A percentile compares a stretch with the other conserved stretches of the same genome.
These are phyloP conservation scores for Irpex sp. DNA, from an alignment of 1,284 basidiomycete genomes.

Conservation along the genomic window DNA sequence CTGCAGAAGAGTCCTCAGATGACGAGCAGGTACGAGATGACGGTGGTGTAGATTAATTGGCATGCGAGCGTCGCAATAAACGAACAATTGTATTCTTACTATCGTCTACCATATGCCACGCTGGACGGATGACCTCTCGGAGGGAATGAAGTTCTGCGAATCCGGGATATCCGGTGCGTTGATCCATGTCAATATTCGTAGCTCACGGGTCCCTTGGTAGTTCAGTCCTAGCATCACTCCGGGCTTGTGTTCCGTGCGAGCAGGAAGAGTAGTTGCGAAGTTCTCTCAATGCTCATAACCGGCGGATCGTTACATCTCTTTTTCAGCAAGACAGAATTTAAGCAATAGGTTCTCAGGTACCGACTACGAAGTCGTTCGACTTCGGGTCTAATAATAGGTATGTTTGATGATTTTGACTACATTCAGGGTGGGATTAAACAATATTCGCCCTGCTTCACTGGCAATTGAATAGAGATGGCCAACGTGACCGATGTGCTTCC, in stretches of 20 bases:
- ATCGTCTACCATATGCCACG: background rate
- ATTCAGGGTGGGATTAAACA: too few species aligned
- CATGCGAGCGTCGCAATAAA: background rate
- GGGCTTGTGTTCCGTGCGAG: background rate
- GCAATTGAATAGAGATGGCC: too few species aligned
- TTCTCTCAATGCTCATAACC: background rate
- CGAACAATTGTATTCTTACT: background rate
- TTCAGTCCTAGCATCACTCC: background rate
- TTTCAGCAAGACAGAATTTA: background rate
- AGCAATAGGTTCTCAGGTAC: too few species aligned
- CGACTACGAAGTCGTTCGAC: too few species aligned
- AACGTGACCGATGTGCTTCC: background rate
- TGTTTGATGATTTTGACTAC: too few species aligned
- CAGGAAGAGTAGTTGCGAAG: background rate
- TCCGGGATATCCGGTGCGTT: background rate
- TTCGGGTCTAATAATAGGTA: too few species aligned
- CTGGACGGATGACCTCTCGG: background rate
- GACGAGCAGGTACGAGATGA: slow-evolving; percentile 23
- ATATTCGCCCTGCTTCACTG: too few species aligned
- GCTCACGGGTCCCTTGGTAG: background rate
- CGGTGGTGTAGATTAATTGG: background rate
- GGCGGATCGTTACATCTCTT: background rate
- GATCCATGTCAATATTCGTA: background rate
- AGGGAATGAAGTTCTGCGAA: background rate
- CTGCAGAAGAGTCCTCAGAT: slow-evolving; percentile 29